These are phyloP conservation scores for Taxillus chinensis DNA, from an alignment of 164 flowering plant genomes.

Conservation along the genomic window DNA sequence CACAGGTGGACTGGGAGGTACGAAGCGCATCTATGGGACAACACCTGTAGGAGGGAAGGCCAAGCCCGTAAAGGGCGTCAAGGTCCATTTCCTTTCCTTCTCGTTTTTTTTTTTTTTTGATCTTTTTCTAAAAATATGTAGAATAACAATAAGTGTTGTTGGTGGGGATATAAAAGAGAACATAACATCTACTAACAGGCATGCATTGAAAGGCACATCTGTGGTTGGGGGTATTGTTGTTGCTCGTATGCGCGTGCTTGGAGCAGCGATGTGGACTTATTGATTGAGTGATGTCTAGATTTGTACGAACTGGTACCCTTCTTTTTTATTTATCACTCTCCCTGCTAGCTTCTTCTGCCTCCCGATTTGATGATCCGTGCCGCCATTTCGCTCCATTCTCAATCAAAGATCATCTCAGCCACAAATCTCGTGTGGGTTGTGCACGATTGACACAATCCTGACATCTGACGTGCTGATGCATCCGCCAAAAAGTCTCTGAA, in stretches of 20 bases:
- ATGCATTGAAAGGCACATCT: not conserved
- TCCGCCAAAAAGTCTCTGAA: too few species aligned
- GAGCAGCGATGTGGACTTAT: too few species aligned
- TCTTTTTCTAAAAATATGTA: too few species aligned
- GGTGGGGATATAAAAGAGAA: too few species aligned
- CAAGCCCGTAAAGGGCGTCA: slow-evolving; percentile 67
- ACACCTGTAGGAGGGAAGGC: slow-evolving; percentile 70
- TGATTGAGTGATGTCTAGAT: not conserved
- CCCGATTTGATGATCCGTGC: not conserved
- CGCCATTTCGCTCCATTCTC: too few species aligned
- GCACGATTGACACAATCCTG: too few species aligned
- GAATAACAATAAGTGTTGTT: too few species aligned
- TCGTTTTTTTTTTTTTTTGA: not conserved
- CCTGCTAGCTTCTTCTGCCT: not conserved
- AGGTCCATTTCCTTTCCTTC: slow-evolving; percentile 21
- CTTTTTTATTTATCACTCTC: not conserved
- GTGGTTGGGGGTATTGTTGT: too few species aligned
- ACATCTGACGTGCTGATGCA: too few species aligned
- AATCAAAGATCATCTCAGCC: too few species aligned
- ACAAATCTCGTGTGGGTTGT: too few species aligned
- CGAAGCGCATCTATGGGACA: slow-evolving; percentile 77
- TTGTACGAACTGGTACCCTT: not conserved
- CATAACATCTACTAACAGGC: not conserved
- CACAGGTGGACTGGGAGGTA: slow-evolving; percentile 75
- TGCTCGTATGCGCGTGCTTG: too few species aligned